Percentiles rank a stretch among this genome's conserved stretches.
These are phyloP conservation scores for Mortierella sp. DNA, from an alignment of 371 early-diverging fungal species.

Conservation along the genomic window DNA sequence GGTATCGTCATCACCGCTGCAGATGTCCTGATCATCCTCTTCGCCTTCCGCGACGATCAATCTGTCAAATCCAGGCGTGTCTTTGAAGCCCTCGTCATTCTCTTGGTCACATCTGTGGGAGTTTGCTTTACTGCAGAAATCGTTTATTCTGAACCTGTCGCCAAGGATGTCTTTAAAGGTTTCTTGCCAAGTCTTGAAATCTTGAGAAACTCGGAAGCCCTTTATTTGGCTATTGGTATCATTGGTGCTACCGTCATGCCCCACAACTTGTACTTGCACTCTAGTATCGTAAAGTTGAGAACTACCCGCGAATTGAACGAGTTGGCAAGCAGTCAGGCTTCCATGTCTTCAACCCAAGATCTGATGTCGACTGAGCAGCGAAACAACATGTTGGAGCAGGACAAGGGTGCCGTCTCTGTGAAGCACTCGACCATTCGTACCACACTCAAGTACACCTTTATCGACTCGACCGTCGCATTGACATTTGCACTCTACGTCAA, in stretches of 20 bases:
- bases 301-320: constrained; percentile 48
- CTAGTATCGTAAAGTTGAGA: constrained; percentile 75
- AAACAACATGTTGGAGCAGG: constrained; percentile 31
- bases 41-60: constrained; percentile 72
- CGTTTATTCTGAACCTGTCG: constrained; percentile 69
- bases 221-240: constrained; percentile 86
- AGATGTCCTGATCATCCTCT: constrained; percentile 81
- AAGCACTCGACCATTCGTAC: constrained; percentile 56
- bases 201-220: constrained; percentile 68
- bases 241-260: constrained; percentile 85
- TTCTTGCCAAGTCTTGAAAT: constrained; percentile 75
- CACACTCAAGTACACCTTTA: constrained; percentile 59
- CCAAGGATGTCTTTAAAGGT: constrained; percentile 74
- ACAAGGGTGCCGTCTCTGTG: constrained; percentile 30
- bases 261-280: constrained; percentile 86
- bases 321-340: constrained; percentile 33
- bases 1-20: constrained; percentile 85
- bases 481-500: constrained; percentile 84
- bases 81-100: constrained; percentile 78
- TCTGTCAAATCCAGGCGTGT: constrained; percentile 65
- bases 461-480: constrained; percentile 79
- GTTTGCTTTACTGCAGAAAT: constrained; percentile 76
- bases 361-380: constrained; percentile 39
- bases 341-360: constrained; percentile 50
- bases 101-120: constrained; percentile 78